Evolutionary conservation across 805 yeast species (phyloP), one percentile per base, ranked within the genome.

Genomic region (Cyberlindnera sargentensis): DNA sequence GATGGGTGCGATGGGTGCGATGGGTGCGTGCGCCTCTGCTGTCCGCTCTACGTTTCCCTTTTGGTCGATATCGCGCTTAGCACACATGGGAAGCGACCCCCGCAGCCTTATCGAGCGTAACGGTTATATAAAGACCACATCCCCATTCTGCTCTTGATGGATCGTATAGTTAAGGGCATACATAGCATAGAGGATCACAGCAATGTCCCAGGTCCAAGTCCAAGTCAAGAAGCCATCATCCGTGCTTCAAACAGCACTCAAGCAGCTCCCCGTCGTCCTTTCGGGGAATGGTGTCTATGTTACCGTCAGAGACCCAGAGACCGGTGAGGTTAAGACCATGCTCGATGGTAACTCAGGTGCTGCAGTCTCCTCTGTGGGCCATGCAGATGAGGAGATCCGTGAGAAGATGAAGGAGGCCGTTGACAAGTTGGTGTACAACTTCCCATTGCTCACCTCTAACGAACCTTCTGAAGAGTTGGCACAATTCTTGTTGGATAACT

Each of bases 291-390:
- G 75, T 27, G 46, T 57, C 39, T 56, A 56, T 46, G 55, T 71
- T 48, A 58, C 61, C 5, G 58, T 67, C 26, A 61, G 53, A 41
- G 70, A 69, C 49, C 66, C 70, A 28, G 51, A 46, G 8, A 61
- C 71, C 20, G 65, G 65, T n/a, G 61, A 59, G 38, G 44, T 47
- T 37, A 58, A 42, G 24, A 62, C 57, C 39, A 53, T 67, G 11
- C 49, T 70, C 29, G 77, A 72, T 48, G 75, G 70, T 25, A 59
- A 61, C 56, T 70, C 76, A 4, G 76, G 77, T 50, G 78, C 78
- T 20, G 76, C 78, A 23, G 77, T 72, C 34, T 69, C 70, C n/a
- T 65, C 74, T 1, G 59, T 72, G 20, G 78, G 77, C 31, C 75
- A 72, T 43, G 59, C 62, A 35, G 72, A 70, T 45, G 60, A 54